Conservation (phyloP, 805 yeast species). For the Candida arabinofermentans region DNA sequence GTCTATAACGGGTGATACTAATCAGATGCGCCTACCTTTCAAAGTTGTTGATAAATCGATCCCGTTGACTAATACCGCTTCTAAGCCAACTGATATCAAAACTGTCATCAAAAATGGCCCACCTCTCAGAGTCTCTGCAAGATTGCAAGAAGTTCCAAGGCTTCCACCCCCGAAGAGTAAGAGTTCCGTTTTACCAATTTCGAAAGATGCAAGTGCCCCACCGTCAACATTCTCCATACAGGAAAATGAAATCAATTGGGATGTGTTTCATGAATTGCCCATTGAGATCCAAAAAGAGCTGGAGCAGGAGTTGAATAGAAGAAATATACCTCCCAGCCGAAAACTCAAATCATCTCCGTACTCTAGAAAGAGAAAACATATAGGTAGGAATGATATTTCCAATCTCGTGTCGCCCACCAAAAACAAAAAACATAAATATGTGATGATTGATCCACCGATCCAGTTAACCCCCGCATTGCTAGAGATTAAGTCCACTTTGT, state of each 20-base stretch:
- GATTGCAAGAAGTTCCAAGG: too few species aligned
- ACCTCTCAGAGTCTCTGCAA: too few species aligned
- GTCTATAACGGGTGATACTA: conserved; percentile 16
- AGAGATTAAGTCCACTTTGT: conserved; percentile 5
- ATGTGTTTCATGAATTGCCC: conserved; percentile 64
- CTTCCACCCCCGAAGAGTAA: too few species aligned
- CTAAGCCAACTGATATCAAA: too few species aligned
- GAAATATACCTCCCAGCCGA: conserved; percentile 22
- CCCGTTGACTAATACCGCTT: too few species aligned
- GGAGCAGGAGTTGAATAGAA: conserved; percentile 43
- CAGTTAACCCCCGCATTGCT: conserved; percentile 9
- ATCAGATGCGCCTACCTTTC: conserved; percentile 35
- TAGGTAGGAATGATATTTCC: conserved; percentile 15
- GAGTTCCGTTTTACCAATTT: background rate
- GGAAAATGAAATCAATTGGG: conserved; percentile 49
- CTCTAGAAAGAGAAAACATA: conserved; percentile 16
- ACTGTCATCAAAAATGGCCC: too few species aligned
- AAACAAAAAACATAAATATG: background rate
- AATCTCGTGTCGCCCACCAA: conserved; percentile 9
- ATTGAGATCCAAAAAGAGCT: conserved; percentile 61
- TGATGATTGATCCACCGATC: background rate
- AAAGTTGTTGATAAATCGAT: conserved; percentile 9
- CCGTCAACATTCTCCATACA: conserved; percentile 1
- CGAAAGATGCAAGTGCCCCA: conserved; percentile 1
- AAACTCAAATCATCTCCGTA: conserved; percentile 17